Evolutionary conservation across 106 monocot species (phyloP), one percentile per base, ranked within the genome.

Genomic region (Allium cepa): DNA sequence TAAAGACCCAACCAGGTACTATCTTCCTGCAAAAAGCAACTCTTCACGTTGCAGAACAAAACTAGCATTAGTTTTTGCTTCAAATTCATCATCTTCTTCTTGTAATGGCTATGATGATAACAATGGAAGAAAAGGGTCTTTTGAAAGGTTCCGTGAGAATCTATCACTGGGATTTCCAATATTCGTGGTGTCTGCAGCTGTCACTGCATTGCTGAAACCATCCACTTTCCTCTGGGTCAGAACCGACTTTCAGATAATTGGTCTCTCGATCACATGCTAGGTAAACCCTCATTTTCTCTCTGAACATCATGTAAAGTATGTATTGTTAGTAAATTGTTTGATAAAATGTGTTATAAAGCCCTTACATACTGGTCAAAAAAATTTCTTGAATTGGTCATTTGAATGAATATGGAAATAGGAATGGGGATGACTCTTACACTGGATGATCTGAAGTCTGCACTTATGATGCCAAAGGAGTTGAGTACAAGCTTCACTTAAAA

Each of bases 391-490:
- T 11, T 62, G 10, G 36, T 36, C 36, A 2, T 36, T 36, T 36
- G 36, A 36, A 36, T 36, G 36, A 55, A 62, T 4, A 22, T 36
- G 8, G 22, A 17, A 46, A 9, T 49, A 94, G 94, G 94, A 28
- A 95, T 95, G 94, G 94, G 94, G 7, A 95, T 95, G 87, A 91
- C 90, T 0, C 60, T 95, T 57, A 95, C 91, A 11, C 81, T 91
- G 10, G 75, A 88, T 56, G 94, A 95, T 79, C 83, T 91, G 55
- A 82, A 56, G 60, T 66, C 71, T n/a, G 94, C 91, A 11, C 63
- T 91, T 16, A 46, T 85, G 80, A 95, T 95, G 94, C 94, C 94
- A 50, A 90, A 77, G 83, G 91, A 95, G 67, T 60, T 5, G 36
- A 36, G 3, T 36, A 36, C 4, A 5, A 3, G 36, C 36, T 55